Evolutionary conservation across 1,284 basidiomycete species (phyloP).

Genomic region (Heimioporus punctisporus): DNA sequence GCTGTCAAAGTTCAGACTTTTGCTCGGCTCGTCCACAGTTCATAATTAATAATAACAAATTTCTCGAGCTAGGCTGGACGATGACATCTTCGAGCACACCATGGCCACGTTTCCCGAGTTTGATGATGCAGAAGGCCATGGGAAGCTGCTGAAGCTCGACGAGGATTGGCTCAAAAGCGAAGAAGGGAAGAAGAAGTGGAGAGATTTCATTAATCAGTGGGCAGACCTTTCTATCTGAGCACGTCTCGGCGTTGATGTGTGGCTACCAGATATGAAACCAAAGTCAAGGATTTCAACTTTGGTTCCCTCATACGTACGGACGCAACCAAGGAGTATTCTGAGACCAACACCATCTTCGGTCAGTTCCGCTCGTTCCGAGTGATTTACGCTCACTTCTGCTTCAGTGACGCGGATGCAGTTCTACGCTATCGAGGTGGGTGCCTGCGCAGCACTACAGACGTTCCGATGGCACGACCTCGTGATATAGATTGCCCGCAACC

Average conservation of each 20-base stretch:
- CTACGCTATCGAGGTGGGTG: constrained; percentile 84
- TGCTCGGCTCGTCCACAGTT: background rate
- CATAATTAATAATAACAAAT: constrained; percentile 17
- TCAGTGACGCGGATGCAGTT: constrained; percentile 86
- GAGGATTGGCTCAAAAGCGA: constrained; percentile 96
- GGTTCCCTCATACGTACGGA: constrained; percentile 93
- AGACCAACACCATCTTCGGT: constrained; percentile 97
- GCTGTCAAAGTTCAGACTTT: constrained; percentile 71
- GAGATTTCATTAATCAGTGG: constrained; percentile 86
- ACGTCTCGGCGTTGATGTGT: background rate
- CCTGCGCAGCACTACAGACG: background rate
- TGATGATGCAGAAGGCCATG: constrained; percentile 49
- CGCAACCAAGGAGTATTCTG: constrained; percentile 82
- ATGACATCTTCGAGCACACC: constrained; percentile 88
- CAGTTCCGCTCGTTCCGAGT: constrained; percentile 9
- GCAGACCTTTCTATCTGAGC: constrained; percentile 32
- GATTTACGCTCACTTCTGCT: constrained; percentile 1
- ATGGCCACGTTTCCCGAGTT: constrained; percentile 87
- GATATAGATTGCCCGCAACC: constrained; percentile 88
- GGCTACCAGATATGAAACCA: constrained; percentile 73
- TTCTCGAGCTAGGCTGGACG: constrained; percentile 69
- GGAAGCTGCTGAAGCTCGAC: constrained; percentile 75
- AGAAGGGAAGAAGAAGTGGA: constrained; percentile 93
- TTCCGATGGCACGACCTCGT: constrained; percentile 2
- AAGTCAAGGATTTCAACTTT: constrained; percentile 95